Conservation (phyloP, 1,284 basidiomycete species). For the Ustilago xerochloae region DNA sequence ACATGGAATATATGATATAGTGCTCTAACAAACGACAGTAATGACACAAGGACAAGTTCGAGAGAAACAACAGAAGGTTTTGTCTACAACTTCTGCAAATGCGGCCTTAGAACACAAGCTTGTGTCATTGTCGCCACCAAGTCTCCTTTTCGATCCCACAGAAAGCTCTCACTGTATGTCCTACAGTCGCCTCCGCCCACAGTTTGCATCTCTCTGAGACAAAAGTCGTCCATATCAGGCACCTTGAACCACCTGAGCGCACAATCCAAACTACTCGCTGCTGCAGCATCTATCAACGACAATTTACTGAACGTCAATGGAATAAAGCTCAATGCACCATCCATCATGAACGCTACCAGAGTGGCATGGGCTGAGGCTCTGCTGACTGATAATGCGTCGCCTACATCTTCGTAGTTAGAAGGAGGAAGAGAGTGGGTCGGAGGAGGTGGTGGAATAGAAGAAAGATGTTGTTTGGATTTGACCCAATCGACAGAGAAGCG, state of each 20-base stretch:
- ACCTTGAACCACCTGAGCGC: slow-evolving; percentile 58
- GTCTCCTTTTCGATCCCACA: slow-evolving; percentile 40
- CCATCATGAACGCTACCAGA: slow-evolving; percentile 47
- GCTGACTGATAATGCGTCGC: slow-evolving; percentile 14
- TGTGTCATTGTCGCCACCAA: slow-evolving; percentile 52
- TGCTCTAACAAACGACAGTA: no score
- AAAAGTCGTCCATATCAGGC: slow-evolving; percentile 47
- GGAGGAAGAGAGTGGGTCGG: neutral
- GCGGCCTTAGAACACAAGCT: slow-evolving; percentile 44
- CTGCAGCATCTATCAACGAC: slow-evolving; percentile 40
- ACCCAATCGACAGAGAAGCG: slow-evolving; percentile 51
- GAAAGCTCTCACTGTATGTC: slow-evolving; percentile 46
- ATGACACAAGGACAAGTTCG: no score
- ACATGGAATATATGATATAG: no score
- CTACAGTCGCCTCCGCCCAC: slow-evolving; percentile 44
- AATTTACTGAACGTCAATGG: slow-evolving; percentile 56
- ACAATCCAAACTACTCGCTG: slow-evolving; percentile 58
- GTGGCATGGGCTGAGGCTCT: slow-evolving; percentile 27
- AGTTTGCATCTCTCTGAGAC: slow-evolving; percentile 54
- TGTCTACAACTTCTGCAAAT: slow-evolving; percentile 13
- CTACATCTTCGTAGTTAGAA: slow-evolving; percentile 9
- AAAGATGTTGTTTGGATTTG: slow-evolving; percentile 10
- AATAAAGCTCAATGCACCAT: slow-evolving; percentile 60
- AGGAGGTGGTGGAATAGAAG: slow-evolving; percentile 14
- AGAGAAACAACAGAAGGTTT: no score